phyloP scores from a whole-genome alignment of 2,329 filamentous ascomycete genomes.

The Stylonectria norvegica region DNA sequence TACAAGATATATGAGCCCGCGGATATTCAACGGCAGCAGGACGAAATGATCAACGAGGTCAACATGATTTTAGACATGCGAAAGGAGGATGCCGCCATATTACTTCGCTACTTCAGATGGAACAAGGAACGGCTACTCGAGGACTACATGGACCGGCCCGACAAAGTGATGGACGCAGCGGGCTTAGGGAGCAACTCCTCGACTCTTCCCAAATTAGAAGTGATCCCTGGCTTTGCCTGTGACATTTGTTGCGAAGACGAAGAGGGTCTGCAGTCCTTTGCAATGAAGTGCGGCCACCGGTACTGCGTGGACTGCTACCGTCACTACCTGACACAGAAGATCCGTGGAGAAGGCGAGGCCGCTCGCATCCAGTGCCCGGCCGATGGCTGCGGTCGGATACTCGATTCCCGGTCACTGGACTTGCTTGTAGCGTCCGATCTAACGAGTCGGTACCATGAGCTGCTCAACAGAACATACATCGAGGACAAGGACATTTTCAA shows the following conservation, averaged over 20 bases:
- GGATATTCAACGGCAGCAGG: conserved; percentile 83
- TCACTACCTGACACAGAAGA: conserved; percentile 89
- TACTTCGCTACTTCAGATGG: conserved; percentile 87
- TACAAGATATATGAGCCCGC: conserved; percentile 76
- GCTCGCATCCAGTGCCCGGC: conserved; percentile 91
- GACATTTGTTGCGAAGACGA: conserved; percentile 96
- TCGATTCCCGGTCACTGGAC: conserved; percentile 84
- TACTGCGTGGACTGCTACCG: conserved; percentile 92
- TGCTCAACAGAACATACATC: conserved; percentile 91
- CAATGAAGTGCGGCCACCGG: conserved; percentile 90
- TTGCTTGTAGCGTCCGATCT: conserved; percentile 63
- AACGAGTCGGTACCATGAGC: conserved; percentile 67
- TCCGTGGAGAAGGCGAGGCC: conserved; percentile 91
- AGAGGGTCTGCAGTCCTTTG: conserved; percentile 73
- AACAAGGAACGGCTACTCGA: conserved; percentile 95
- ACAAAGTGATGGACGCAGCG: conserved; percentile 76
- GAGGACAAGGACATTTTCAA: conserved; percentile 94
- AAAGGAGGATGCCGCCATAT: conserved; percentile 84
- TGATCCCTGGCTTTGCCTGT: conserved; percentile 75
- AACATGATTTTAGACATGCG: conserved; percentile 86
- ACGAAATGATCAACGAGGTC: conserved; percentile 82
- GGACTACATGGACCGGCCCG: conserved; percentile 87
- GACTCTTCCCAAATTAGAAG: conserved; percentile 64
- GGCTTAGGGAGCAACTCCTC: conserved; percentile 68
- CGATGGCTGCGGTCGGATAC: conserved; percentile 81